phyloP scores from a whole-genome alignment of 2,329 filamentous ascomycete species.

The Xylariaceae sp. region DNA sequence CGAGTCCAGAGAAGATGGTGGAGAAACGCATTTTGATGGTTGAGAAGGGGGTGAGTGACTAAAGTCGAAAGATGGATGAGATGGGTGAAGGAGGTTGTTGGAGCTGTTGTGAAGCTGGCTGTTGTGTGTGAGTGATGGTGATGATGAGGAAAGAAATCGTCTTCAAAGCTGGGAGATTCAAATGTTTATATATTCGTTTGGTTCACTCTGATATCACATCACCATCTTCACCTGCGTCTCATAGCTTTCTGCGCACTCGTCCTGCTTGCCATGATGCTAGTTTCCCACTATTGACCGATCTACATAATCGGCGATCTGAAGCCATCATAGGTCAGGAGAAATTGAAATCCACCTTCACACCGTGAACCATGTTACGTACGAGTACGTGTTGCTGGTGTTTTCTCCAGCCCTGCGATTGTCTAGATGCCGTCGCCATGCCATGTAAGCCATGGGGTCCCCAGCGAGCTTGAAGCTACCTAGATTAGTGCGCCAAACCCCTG shows the following conservation, averaged over 20 bases:
- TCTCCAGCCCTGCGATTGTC: too few species aligned
- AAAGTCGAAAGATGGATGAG: neutral
- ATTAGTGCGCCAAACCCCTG: too few species aligned
- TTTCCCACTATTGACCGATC: neutral
- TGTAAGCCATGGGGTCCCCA: too few species aligned
- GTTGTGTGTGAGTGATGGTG: neutral
- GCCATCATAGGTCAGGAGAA: neutral
- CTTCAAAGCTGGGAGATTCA: neutral
- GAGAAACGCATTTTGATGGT: slow-evolving; percentile 18
- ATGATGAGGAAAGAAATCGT: neutral
- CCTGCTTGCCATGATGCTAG: neutral
- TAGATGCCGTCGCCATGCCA: too few species aligned
- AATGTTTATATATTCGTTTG: neutral
- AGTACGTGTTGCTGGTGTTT: too few species aligned
- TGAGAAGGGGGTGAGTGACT: neutral
- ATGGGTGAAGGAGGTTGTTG: too few species aligned
- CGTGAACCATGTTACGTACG: too few species aligned
- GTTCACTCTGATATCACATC: neutral
- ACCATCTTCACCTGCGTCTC: neutral
- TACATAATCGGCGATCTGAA: neutral
- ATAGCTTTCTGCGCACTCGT: neutral
- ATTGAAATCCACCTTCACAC: neutral
- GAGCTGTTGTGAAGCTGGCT: neutral
- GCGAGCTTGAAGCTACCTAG: too few species aligned
- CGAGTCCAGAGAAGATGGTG: slow-evolving; percentile 13